Base-by-base conservation (phyloP, 192 early-diverging fungal species). In the Geranomyces michiganensis region DNA sequence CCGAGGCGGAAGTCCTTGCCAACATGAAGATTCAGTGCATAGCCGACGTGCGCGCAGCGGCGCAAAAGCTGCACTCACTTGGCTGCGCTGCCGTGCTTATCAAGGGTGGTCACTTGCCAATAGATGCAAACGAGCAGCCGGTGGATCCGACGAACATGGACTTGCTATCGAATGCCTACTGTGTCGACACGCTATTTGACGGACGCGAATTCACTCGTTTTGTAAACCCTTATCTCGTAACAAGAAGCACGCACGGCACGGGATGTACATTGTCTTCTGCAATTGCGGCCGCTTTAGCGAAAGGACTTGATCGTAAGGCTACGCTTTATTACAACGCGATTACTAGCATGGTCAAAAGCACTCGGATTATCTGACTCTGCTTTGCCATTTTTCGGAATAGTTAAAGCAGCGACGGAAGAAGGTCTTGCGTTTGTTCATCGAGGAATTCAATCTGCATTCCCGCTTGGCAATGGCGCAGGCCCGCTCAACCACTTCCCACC, bases 231-330 rank as follows among this genome's bases (percentile, higher is more conserved):
- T 90, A 82, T 68, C 68, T 92, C n/a, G 70, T 82, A 17, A 89
- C 91, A 5, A 79, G 68, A 32, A 90, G 89, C 74, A 92, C 91
- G 0, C 94, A 95, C 77, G 94, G 94, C 0, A 95, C 94, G 0
- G 94, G 94, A 55, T 95, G 94, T 67, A 95, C 94, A 5, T 74
- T 94, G 47, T 90, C 90, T 30, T 83, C 94, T 10, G 94, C 94
- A 1, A 91, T 95, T 68, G 84, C 92, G 19, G 86, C 90, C 8
- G 70, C 84, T 46, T 73, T 95, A 24, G 90, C 90, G 13, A 80
- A 76, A 51, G 89, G 86, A 4, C 32, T 77, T 56, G 46, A 72
- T 41, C 74, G 84, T 89, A 64, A 41, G 43, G 51, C 19, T 3
- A 9, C 17, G n/a, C 4, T 6, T 15, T 9, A 7, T 24, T 17